A percentile compares a stretch with the other conserved stretches of the same genome.
Conservation (phyloP, 768 basidiomycete genomes). For the Phaeolepiota aurea region DNA sequence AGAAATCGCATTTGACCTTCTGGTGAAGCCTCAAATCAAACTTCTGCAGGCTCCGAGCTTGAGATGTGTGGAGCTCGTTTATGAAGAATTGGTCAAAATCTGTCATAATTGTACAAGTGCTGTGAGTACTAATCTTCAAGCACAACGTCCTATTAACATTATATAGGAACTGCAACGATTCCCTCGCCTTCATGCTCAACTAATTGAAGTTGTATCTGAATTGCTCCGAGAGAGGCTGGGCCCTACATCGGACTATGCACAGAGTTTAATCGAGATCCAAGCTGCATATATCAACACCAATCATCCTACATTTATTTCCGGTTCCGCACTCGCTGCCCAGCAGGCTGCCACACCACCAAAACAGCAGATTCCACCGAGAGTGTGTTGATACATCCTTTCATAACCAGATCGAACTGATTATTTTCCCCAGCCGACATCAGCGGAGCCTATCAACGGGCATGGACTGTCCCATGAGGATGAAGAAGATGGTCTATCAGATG, state of each 20-base stretch:
- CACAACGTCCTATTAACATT: neutral
- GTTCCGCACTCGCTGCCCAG: slow-evolving; percentile 58
- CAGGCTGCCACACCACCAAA: slow-evolving; percentile 33
- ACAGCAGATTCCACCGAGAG: slow-evolving; percentile 40
- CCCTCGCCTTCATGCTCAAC: slow-evolving; percentile 84
- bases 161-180: slow-evolving; percentile 89
- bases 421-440: slow-evolving; percentile 46
- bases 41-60: slow-evolving; percentile 89
- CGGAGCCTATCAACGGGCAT: slow-evolving; percentile 54
- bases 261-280: slow-evolving; percentile 93
- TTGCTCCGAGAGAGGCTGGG: slow-evolving; percentile 90
- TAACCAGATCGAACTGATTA: slow-evolving; percentile 9
- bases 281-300: slow-evolving; percentile 99
- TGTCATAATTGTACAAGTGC: slow-evolving; percentile 95
- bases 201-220: slow-evolving; percentile 96
- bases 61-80: slow-evolving; percentile 95
- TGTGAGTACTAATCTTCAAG: slow-evolving; percentile 33
- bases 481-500: slow-evolving; percentile 57
- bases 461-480: slow-evolving; percentile 37
- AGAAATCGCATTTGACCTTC: slow-evolving; percentile 91
- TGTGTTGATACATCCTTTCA: slow-evolving; percentile 23
- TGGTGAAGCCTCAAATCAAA: slow-evolving; percentile 98
- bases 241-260: slow-evolving; percentile 94
- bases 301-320: slow-evolving; percentile 88
- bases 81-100: slow-evolving; percentile 98